Conservation (phyloP, 2,329 filamentous ascomycete species). For the Phaeosphaeria sp. region DNA sequence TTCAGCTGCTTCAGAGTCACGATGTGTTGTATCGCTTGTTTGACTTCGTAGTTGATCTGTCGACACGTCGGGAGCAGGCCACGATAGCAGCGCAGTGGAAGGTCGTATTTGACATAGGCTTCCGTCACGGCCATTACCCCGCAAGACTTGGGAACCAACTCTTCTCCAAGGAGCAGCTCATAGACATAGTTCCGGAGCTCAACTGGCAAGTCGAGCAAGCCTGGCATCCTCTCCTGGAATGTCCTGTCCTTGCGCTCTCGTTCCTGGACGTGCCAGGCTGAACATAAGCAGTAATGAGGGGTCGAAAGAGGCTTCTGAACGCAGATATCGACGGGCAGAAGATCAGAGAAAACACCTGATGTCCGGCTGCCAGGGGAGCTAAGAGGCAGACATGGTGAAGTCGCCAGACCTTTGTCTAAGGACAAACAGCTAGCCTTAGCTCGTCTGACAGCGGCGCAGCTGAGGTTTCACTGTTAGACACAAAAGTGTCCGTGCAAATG, state of each 20-base stretch:
- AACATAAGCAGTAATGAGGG: neutral
- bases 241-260: neutral
- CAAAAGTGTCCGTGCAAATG: neutral
- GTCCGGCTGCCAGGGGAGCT: neutral
- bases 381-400: neutral
- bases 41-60: constrained; percentile 34
- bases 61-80: constrained; percentile 30
- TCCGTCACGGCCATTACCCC: constrained; percentile 40
- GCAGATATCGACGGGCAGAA: neutral
- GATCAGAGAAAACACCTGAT: neutral
- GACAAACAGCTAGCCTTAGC: neutral
- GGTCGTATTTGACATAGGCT: constrained; percentile 33
- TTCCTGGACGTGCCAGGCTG: neutral
- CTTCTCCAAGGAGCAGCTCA: constrained; percentile 31
- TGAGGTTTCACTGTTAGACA: neutral
- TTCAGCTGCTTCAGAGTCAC: constrained; percentile 29
- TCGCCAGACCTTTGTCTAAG: neutral
- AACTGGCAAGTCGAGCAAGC: constrained; percentile 38
- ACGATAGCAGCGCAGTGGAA: constrained; percentile 38
- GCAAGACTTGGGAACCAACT: constrained; percentile 28
- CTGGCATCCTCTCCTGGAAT: constrained; percentile 22
- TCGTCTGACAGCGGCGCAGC: neutral
- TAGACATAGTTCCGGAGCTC: constrained; percentile 40
- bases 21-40: constrained; percentile 35
- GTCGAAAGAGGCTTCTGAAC: neutral